Conservation (phyloP, 805 yeast species). For the Lachancea nothofagi region DNA sequence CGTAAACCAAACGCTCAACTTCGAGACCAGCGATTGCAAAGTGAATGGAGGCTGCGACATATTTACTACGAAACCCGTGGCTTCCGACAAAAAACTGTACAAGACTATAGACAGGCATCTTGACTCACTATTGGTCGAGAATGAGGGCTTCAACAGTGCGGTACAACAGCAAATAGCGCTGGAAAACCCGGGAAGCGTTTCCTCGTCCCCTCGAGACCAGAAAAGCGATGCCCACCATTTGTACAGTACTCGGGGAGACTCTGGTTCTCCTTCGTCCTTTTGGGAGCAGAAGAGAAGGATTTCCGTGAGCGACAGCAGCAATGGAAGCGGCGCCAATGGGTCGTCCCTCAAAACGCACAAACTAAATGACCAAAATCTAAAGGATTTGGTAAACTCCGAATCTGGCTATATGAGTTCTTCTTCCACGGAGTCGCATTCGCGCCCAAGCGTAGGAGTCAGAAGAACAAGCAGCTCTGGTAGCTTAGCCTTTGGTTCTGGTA, state of each 20-base stretch:
- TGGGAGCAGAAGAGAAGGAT: slow-evolving; percentile 40
- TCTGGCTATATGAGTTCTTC: slow-evolving; percentile 29
- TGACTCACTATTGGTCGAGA: slow-evolving; percentile 42
- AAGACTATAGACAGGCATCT: slow-evolving; percentile 81
- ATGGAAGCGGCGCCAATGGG: slow-evolving; percentile 9
- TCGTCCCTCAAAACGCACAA: slow-evolving; percentile 22
- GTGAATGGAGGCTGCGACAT: slow-evolving; percentile 88
- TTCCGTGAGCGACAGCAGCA: slow-evolving; percentile 27
- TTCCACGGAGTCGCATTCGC: slow-evolving; percentile 23
- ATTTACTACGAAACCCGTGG: slow-evolving; percentile 90
- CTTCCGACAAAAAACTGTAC: slow-evolving; percentile 82
- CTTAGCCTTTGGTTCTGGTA: slow-evolving; percentile 1
- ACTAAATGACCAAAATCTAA: slow-evolving; percentile 33
- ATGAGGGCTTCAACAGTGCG: slow-evolving; percentile 33
- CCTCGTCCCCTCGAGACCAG: slow-evolving; percentile 10
- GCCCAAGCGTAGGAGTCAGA: slow-evolving; percentile 14
- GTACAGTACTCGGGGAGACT: slow-evolving; percentile 12
- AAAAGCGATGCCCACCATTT: slow-evolving; percentile 2
- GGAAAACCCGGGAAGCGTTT: slow-evolving; percentile 15
- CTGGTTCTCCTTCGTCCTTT: slow-evolving; percentile 29
- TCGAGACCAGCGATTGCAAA: slow-evolving; percentile 67
- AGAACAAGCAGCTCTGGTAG: slow-evolving; percentile 27
- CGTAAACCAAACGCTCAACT: slow-evolving; percentile 78
- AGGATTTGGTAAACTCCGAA: slow-evolving; percentile 29
- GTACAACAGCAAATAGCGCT: slow-evolving; percentile 21